Conservation (phyloP, 371 early-diverging fungal species). For the Lichtheimia ornata region DNA sequence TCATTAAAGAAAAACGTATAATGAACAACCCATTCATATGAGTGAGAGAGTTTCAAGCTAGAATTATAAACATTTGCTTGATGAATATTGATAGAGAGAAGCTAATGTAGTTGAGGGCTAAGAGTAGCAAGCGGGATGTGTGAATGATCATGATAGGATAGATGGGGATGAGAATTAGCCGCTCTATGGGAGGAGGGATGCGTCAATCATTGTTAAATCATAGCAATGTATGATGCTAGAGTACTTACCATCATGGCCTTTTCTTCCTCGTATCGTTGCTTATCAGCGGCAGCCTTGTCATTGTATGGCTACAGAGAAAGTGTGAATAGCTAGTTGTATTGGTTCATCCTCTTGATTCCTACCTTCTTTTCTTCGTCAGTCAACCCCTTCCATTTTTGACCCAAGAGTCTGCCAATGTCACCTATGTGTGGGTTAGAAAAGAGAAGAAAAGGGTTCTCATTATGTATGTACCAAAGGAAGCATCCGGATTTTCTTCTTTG, state of each 20-base stretch:
- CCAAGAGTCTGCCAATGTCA: conserved; percentile 74
- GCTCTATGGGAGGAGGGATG: too few relatives aligned
- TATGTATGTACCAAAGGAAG: conserved; percentile 60
- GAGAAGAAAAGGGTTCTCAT: conserved; percentile 4
- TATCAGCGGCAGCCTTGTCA: conserved; percentile 63
- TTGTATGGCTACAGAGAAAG: conserved; percentile 44
- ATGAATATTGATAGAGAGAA: too few relatives aligned
- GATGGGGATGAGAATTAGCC: too few relatives aligned
- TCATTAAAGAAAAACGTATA: too few relatives aligned
- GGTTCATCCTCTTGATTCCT: conserved; percentile 7
- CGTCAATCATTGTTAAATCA: background rate
- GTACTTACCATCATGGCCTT: conserved; percentile 52
- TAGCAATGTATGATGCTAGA: background rate
- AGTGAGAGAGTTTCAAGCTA: too few relatives aligned
- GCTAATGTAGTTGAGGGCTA: too few relatives aligned
- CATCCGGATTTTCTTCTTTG: conserved; percentile 71
- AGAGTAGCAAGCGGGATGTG: too few relatives aligned
- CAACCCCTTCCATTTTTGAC: conserved; percentile 75
- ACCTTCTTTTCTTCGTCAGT: conserved; percentile 62
- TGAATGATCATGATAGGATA: too few relatives aligned
- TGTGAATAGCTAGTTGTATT: too few relatives aligned
- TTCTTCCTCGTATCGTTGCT: conserved; percentile 76
- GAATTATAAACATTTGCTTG: too few relatives aligned
- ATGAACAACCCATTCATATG: too few relatives aligned
- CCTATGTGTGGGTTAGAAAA: conserved; percentile 23